Percentiles rank a stretch among this genome's conserved stretches.
Conservation (phyloP, 2,329 filamentous ascomycete species). For the Clathrospora elynae region DNA sequence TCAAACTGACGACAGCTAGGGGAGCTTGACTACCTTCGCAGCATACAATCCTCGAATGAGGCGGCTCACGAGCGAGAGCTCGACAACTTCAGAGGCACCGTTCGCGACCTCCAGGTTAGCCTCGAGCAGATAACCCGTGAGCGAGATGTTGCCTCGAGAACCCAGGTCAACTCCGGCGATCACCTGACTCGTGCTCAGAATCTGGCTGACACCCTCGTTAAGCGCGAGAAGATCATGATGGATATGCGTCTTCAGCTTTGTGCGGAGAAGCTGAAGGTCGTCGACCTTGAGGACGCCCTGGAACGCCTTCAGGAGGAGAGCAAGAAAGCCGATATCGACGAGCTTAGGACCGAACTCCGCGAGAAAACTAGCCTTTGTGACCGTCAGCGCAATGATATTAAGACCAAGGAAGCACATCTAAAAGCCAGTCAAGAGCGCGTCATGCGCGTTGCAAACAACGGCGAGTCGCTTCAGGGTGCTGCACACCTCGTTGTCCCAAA, state of each 20-base stretch:
- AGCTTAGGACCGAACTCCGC: slow-evolving; percentile 18
- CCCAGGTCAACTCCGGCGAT: slow-evolving; percentile 2
- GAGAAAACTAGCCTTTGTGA: slow-evolving; percentile 29
- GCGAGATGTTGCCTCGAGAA: slow-evolving; percentile 5
- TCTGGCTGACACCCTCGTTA: slow-evolving; percentile 12
- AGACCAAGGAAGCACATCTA: slow-evolving; percentile 10
- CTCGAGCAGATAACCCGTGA: slow-evolving; percentile 2
- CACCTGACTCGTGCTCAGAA: slow-evolving; percentile 7
- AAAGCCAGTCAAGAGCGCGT: slow-evolving; percentile 11
- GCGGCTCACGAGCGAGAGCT: not conserved
- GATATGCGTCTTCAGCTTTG: slow-evolving; percentile 18
- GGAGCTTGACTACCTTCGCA: slow-evolving; percentile 18
- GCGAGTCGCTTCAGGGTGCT: slow-evolving; percentile 28
- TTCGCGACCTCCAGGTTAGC: not conserved
- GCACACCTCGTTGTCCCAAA: slow-evolving; percentile 33
- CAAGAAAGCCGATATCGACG: slow-evolving; percentile 9
- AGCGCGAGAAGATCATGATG: slow-evolving; percentile 16
- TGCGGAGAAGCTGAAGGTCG: slow-evolving; percentile 12
- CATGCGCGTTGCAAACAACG: slow-evolving; percentile 16
- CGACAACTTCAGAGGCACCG: not conserved
- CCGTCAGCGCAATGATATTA: slow-evolving; percentile 25
- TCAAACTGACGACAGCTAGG: slow-evolving; percentile 4
- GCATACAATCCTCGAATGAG: too few species aligned
- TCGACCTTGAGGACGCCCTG: slow-evolving; percentile 20
- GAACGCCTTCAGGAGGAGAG: slow-evolving; percentile 10